Percentiles rank a stretch among this genome's conserved stretches.
Conservation (phyloP, 148 eudicot genomes). For the Rhododendron griersonianum region DNA sequence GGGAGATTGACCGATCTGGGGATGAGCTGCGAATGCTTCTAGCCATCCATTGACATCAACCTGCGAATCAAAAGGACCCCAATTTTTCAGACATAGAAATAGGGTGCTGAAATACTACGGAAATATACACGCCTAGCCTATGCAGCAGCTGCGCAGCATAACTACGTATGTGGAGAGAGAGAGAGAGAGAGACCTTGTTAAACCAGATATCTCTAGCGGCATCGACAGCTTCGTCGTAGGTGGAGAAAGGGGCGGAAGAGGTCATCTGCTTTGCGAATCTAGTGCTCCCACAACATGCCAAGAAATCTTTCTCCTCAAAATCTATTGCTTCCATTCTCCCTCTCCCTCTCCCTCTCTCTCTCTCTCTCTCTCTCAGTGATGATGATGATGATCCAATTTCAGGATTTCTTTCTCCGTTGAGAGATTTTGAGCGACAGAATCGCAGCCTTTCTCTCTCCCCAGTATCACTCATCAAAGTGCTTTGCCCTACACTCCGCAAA, state of each 20-base stretch:
- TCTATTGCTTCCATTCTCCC: constrained; percentile 12
- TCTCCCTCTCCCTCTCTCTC: neutral
- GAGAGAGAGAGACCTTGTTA: constrained; percentile 44
- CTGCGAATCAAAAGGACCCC: constrained; percentile 27
- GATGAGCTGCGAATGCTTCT: constrained; percentile 88
- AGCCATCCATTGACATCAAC: constrained; percentile 94
- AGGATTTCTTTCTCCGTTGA: neutral
- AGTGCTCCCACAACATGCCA: constrained; percentile 82
- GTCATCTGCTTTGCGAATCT: constrained; percentile 66
- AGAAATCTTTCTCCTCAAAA: constrained; percentile 42
- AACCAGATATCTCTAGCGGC: constrained; percentile 79
- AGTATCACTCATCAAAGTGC: neutral
- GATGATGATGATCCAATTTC: neutral
- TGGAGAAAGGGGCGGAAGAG: constrained; percentile 48
- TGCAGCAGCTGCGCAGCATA: too few relatives aligned
- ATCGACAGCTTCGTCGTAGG: constrained; percentile 37
- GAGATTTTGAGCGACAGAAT: neutral
- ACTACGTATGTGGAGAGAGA: neutral
- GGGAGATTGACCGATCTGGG: constrained; percentile 63
- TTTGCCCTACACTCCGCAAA: too few relatives aligned
- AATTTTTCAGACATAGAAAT: neutral
- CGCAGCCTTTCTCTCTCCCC: neutral
- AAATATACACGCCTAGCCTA: neutral
- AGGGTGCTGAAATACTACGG: neutral
- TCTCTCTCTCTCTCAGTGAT: neutral